These are phyloP conservation scores for Hanseniaspora guilliermondii DNA, from an alignment of 805 yeast species.

Conservation along the genomic window DNA sequence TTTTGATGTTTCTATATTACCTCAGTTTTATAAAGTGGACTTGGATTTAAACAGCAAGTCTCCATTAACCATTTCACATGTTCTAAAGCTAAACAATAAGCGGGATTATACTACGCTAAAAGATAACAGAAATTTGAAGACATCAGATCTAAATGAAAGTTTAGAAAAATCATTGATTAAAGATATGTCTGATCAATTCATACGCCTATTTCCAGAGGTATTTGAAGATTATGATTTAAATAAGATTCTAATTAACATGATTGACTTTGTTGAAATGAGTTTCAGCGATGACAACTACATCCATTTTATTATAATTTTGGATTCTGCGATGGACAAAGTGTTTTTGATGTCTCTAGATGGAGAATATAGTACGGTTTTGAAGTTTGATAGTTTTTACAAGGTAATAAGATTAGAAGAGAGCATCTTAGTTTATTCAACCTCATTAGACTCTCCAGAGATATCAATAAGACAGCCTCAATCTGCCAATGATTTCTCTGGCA, in stretches of 20 bases:
- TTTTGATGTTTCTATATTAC: conserved; percentile 1
- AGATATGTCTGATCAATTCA: conserved; percentile 1
- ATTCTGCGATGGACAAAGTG: neutral
- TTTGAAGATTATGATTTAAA: neutral
- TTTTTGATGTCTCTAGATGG: conserved; percentile 1
- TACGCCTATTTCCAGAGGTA: neutral
- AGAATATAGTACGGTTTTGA: neutral
- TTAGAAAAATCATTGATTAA: neutral
- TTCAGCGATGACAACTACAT: neutral
- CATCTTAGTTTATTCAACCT: conserved; percentile 4
- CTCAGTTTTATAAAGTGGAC: conserved; percentile 11
- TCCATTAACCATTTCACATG: neutral
- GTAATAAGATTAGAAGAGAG: conserved; percentile 7
- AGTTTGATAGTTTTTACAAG: neutral
- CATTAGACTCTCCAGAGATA: conserved; percentile 8
- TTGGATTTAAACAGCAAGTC: neutral
- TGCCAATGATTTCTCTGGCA: neutral
- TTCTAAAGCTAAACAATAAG: neutral
- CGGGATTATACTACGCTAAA: neutral
- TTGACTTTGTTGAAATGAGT: conserved; percentile 7
- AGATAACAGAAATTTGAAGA: neutral
- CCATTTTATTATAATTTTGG: neutral
- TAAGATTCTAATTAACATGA: neutral
- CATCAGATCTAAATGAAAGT: neutral
- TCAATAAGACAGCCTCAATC: neutral